Evolutionary conservation across 2,329 filamentous ascomycete species (phyloP).

Genomic region (Geosmithia flava): DNA sequence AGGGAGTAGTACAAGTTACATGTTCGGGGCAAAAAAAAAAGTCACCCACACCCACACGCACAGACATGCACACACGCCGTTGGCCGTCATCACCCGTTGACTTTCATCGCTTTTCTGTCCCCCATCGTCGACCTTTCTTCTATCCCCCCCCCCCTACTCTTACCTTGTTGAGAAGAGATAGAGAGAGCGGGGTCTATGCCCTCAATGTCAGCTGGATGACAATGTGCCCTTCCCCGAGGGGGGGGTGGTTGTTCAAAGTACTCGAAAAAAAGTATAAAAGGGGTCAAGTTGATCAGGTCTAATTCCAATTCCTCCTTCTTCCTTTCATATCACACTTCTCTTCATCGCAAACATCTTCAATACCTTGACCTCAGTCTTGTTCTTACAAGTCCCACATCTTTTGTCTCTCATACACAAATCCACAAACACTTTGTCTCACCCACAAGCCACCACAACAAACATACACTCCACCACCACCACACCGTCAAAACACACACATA

Average conservation of each 20-base stretch:
- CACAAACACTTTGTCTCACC: not conserved
- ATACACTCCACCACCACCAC: slow-evolving; percentile 5
- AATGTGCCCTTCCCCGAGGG: too few relatives aligned
- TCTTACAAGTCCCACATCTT: not conserved
- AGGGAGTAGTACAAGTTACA: not conserved
- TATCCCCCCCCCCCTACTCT: not conserved
- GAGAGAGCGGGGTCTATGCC: slow-evolving; percentile 1
- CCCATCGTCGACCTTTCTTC: not conserved
- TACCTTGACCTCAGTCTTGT: not conserved
- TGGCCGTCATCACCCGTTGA: slow-evolving; percentile 1
- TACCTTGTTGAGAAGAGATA: too few relatives aligned
- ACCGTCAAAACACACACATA: too few relatives aligned
- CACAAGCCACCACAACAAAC: slow-evolving; percentile 5
- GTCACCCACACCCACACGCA: not conserved
- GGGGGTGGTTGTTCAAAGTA: slow-evolving; percentile 19
- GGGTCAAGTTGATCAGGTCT: slow-evolving; percentile 33
- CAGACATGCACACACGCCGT: not conserved
- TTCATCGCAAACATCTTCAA: not conserved
- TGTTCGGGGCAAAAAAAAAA: too few relatives aligned
- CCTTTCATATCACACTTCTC: slow-evolving; percentile 27
- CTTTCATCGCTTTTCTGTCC: not conserved
- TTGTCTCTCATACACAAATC: not conserved
- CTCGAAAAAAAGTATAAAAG: slow-evolving; percentile 50
- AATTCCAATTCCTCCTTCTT: slow-evolving; percentile 35
- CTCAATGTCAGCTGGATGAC: slow-evolving; percentile 21